These are phyloP conservation scores for Talaromyces atroroseus DNA, from an alignment of 2,329 filamentous ascomycete genomes.

Conservation along the genomic window DNA sequence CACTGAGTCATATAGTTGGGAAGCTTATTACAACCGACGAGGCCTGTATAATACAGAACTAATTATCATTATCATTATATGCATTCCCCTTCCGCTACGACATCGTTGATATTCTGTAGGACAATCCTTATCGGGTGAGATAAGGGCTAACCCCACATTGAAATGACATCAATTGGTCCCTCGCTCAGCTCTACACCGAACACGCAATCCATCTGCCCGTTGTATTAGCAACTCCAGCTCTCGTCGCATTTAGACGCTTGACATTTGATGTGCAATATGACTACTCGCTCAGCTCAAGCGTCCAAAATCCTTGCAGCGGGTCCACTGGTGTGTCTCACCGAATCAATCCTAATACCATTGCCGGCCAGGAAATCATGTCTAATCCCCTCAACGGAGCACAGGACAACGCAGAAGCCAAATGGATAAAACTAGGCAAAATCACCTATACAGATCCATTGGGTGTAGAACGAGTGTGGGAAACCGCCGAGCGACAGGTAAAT, in stretches of 20 bases:
- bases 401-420: slow-evolving; percentile 37
- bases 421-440: slow-evolving; percentile 39
- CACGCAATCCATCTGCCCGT: too few species aligned
- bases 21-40: too few species aligned
- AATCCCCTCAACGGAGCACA: slow-evolving; percentile 14
- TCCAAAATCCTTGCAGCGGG: slow-evolving; percentile 9
- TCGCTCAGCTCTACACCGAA: neutral
- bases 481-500: slow-evolving; percentile 38
- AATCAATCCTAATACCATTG: neutral
- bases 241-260: too few species aligned
- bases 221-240: too few species aligned
- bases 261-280: neutral
- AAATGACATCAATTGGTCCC: neutral
- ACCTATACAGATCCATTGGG: slow-evolving; percentile 41
- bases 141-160: neutral
- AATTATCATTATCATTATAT: too few species aligned
- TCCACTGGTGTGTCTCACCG: slow-evolving; percentile 7
- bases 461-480: slow-evolving; percentile 41
- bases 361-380: neutral
- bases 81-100: too few species aligned
- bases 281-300: slow-evolving; percentile 1
- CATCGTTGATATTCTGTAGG: too few species aligned
- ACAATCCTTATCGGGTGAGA: neutral
- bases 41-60: too few species aligned
- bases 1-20: too few species aligned